phyloP scores from a whole-genome alignment of 139 green algal species.

The Chlorella sp. region DNA sequence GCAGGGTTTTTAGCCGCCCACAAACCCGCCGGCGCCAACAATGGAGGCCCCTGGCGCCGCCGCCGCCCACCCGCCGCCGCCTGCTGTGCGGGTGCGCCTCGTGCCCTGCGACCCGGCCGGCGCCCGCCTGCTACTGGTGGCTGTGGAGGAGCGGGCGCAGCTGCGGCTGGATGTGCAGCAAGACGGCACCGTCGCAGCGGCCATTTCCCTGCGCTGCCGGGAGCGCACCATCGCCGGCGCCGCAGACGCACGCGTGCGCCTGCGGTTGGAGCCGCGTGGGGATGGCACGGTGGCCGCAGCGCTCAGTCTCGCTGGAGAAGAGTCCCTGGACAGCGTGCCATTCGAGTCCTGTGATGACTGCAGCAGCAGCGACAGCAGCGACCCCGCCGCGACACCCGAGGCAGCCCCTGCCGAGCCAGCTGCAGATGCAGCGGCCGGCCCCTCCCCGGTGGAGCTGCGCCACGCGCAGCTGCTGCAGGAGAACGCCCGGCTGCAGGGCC shows the following conservation, averaged over 20 bases:
- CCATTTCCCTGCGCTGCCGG: not conserved
- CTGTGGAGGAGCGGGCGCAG: not conserved
- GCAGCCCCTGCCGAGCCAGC: not conserved
- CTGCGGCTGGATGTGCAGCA: not conserved
- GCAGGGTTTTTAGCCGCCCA: no score
- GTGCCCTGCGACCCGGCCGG: not conserved
- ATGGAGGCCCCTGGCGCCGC: no score
- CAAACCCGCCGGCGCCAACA: no score
- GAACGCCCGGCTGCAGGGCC: conserved; percentile 2
- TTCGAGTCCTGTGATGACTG: no score
- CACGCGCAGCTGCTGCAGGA: conserved; percentile 16
- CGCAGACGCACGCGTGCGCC: no score
- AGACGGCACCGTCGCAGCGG: not conserved
- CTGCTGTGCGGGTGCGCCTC: not conserved
- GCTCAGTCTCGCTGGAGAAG: no score
- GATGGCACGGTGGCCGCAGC: no score
- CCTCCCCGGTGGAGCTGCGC: not conserved
- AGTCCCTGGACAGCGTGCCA: no score
- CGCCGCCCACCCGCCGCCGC: not conserved
- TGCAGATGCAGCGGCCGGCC: not conserved
- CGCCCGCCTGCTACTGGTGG: not conserved
- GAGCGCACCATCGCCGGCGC: no score
- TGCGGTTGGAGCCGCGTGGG: no score
- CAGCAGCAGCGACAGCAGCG: not conserved
- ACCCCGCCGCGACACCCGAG: no score